Percentiles rank a stretch among this genome's conserved stretches.
These are phyloP conservation scores for Tillandsia leiboldiana DNA, from an alignment of 176 grass and related monocot species.

Conservation along the genomic window DNA sequence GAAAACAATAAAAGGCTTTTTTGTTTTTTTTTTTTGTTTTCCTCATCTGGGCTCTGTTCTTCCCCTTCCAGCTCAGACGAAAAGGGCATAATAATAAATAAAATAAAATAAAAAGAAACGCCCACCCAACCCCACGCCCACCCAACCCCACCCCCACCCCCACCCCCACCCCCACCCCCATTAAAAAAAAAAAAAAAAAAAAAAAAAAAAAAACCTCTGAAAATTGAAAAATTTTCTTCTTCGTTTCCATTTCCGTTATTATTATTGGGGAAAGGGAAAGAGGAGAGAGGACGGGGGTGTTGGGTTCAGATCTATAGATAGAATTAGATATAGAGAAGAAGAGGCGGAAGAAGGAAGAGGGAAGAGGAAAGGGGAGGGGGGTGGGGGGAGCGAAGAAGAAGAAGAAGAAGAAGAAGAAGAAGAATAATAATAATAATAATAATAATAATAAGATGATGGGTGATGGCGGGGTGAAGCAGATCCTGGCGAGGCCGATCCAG, in stretches of 20 bases:
- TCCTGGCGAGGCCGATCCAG: conserved; percentile 81
- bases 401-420: background rate
- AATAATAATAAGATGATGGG: conserved; percentile 35
- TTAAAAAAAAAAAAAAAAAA: background rate
- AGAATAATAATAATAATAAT: background rate
- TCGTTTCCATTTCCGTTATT: no score
- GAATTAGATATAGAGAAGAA: background rate
- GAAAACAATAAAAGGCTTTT: no score
- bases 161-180: background rate
- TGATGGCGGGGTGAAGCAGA: conserved; percentile 47
- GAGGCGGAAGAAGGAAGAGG: no score
- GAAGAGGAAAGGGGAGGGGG: background rate
- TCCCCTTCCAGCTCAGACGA: conserved; percentile 16
- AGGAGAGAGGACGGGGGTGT: no score
- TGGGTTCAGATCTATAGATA: no score
- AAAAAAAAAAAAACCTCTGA: no score
- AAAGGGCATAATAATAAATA: no score
- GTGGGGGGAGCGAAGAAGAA: background rate
- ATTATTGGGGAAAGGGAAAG: no score
- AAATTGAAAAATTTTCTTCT: no score
- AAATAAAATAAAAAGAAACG: conserved; percentile 21
- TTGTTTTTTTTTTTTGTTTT: no score
- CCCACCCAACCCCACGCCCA: conserved; percentile 9
- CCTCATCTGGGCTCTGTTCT: no score
- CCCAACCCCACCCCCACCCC: conserved; percentile 3